A percentile compares a stretch with the other conserved stretches of the same genome.
These are phyloP conservation scores for Hyphopichia burtonii DNA, from an alignment of 1,139 yeast species.

Conservation along the genomic window DNA sequence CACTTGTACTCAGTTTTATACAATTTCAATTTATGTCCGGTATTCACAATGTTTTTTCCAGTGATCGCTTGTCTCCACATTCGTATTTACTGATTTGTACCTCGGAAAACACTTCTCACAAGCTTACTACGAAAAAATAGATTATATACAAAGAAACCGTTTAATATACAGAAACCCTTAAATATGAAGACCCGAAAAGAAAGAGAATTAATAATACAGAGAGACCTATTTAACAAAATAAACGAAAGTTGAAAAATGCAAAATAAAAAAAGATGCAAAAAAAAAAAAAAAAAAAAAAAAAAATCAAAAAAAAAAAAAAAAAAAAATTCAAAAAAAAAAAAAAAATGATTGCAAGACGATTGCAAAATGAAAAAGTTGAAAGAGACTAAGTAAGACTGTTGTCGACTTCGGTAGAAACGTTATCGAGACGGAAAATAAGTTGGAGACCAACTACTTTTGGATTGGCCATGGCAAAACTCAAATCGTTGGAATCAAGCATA, in stretches of 20 bases:
- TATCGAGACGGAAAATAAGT: constrained; percentile 33
- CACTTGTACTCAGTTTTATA: too few species aligned
- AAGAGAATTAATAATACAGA: background rate
- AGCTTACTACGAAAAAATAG: too few species aligned
- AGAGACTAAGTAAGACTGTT: background rate
- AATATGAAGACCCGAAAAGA: background rate
- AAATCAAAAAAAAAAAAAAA: background rate
- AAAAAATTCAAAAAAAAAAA: background rate
- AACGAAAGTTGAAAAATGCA: background rate
- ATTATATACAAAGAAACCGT: too few species aligned
- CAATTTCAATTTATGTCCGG: too few species aligned
- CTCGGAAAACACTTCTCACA: too few species aligned
- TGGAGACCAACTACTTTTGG: constrained; percentile 69
- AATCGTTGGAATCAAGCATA: constrained; percentile 42
- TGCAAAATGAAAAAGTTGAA: background rate
- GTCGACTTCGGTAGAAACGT: background rate
- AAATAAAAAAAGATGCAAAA: background rate
- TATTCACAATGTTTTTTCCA: too few species aligned
- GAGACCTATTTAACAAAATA: too few species aligned
- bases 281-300: background rate
- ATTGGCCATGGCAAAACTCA: constrained; percentile 64
- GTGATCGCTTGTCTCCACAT: too few species aligned
- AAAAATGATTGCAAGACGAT: background rate
- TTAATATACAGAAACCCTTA: too few species aligned
- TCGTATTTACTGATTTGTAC: too few species aligned